A percentile compares a stretch with the other conserved stretches of the same genome.
These are phyloP conservation scores for Lumnitzera racemosa DNA, from an alignment of 345 rosid species.

Conservation along the genomic window DNA sequence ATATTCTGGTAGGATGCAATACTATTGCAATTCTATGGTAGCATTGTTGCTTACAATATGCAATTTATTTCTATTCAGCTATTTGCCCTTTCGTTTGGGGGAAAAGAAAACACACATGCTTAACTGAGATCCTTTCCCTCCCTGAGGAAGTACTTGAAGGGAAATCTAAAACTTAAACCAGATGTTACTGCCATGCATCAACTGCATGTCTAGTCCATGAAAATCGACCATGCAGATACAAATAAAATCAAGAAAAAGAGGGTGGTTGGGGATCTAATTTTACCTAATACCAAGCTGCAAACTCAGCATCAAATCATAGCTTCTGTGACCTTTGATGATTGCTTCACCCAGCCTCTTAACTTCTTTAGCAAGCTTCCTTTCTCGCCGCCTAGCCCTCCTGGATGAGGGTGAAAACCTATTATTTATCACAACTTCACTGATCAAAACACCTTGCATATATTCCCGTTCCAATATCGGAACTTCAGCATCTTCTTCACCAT, in stretches of 20 bases:
- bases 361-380: constrained; percentile 65
- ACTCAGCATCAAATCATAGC: constrained; percentile 95
- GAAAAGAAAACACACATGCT: too few relatives aligned
- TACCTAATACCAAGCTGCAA: constrained; percentile 98
- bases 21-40: too few relatives aligned
- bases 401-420: constrained; percentile 58
- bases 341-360: constrained; percentile 90
- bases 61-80: too few relatives aligned
- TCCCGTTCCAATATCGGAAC: constrained; percentile 81
- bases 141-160: too few relatives aligned
- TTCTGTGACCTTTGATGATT: constrained; percentile 91
- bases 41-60: too few relatives aligned
- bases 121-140: too few relatives aligned
- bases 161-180: too few relatives aligned
- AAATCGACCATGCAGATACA: not conserved
- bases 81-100: too few relatives aligned
- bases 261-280: not conserved
- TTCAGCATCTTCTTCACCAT: constrained; percentile 28
- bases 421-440: constrained; percentile 77
- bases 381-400: constrained; percentile 65
- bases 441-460: constrained; percentile 95
- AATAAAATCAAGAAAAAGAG: not conserved
- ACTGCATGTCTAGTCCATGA: too few relatives aligned
- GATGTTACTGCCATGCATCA: too few relatives aligned
- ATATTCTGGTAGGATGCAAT: too few relatives aligned